These are phyloP conservation scores for Stachybotrys chlorohalonatus DNA, from an alignment of 2,329 filamentous ascomycete genomes.

Conservation along the genomic window DNA sequence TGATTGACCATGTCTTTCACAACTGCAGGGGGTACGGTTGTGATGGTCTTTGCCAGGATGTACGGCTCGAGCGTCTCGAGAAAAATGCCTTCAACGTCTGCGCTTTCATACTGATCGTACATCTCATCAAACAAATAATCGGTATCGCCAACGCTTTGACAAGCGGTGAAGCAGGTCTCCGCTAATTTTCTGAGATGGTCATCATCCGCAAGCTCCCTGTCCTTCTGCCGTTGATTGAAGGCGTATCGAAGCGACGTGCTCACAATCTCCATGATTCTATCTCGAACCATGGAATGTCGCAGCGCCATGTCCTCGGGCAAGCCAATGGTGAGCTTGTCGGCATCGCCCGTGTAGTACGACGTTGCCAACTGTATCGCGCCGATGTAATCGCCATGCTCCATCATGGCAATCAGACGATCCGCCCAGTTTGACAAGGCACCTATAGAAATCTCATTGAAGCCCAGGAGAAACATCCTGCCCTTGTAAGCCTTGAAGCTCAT, in stretches of 20 bases:
- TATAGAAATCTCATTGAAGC: conserved; percentile 88
- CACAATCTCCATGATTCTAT: conserved; percentile 90
- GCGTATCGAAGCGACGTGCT: conserved; percentile 83
- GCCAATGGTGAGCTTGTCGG: conserved; percentile 91
- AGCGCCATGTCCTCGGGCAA: conserved; percentile 72
- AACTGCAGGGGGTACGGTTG: conserved; percentile 67
- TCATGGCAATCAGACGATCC: conserved; percentile 81
- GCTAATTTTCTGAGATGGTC: conserved; percentile 67
- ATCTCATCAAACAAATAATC: conserved; percentile 88
- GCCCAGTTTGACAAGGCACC: conserved; percentile 96
- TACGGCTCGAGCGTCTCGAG: conserved; percentile 83
- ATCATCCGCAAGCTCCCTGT: conserved; percentile 35
- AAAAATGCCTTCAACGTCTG: conserved; percentile 64
- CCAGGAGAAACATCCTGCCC: conserved; percentile 80
- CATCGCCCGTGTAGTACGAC: conserved; percentile 81
- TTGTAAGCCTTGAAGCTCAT: conserved; percentile 98
- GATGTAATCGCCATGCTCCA: conserved; percentile 96
- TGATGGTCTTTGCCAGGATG: conserved; percentile 70
- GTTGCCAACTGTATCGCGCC: conserved; percentile 84
- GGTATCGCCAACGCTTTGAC: conserved; percentile 64
- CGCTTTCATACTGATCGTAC: conserved; percentile 83
- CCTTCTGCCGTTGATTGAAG: conserved; percentile 57
- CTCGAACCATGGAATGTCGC: conserved; percentile 73
- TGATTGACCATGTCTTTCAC: conserved; percentile 80
- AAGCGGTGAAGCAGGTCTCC: conserved; percentile 75